These are phyloP conservation scores for Haemoproteus tartakovskyi DNA, from an alignment of 169 alveolate genomes.

Conservation along the genomic window DNA sequence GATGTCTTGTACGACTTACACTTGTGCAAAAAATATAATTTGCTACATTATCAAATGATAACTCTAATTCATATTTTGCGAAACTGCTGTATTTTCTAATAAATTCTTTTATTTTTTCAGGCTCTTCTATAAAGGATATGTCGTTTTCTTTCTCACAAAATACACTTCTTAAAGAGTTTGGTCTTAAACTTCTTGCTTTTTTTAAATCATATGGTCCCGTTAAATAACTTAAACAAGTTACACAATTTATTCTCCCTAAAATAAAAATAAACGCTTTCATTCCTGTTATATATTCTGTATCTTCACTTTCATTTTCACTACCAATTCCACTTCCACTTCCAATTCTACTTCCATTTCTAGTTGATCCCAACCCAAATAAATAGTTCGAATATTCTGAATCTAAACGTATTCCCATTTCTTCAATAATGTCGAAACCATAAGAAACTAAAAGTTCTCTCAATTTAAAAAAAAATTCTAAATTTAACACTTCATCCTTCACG, in stretches of 20 bases:
- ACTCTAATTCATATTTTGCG: constrained; percentile 28
- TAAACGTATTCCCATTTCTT: constrained; percentile 19
- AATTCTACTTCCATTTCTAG: not conserved
- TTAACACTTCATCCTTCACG: not conserved
- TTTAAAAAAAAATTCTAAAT: constrained; percentile 3
- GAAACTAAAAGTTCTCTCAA: constrained; percentile 11
- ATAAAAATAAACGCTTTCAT: constrained; percentile 6
- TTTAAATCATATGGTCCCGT: constrained; percentile 16
- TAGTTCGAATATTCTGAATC: not conserved
- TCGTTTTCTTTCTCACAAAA: constrained; percentile 15
- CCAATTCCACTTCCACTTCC: too few relatives aligned
- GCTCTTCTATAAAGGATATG: constrained; percentile 21
- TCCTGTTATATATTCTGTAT: not conserved
- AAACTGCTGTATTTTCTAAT: constrained; percentile 11
- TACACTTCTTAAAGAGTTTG: constrained; percentile 12
- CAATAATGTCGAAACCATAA: constrained; percentile 45
- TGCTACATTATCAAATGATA: constrained; percentile 30
- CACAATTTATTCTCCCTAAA: constrained; percentile 26
- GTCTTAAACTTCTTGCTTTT: constrained; percentile 11
- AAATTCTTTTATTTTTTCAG: constrained; percentile 8
- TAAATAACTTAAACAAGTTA: constrained; percentile 28
- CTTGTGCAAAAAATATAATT: constrained; percentile 39
- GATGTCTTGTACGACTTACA: constrained; percentile 4
- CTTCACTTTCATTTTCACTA: not conserved
- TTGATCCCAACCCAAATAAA: not conserved